phyloP scores from a whole-genome alignment of 2,329 filamentous ascomycete species.

The Diaporthe nobilis region DNA sequence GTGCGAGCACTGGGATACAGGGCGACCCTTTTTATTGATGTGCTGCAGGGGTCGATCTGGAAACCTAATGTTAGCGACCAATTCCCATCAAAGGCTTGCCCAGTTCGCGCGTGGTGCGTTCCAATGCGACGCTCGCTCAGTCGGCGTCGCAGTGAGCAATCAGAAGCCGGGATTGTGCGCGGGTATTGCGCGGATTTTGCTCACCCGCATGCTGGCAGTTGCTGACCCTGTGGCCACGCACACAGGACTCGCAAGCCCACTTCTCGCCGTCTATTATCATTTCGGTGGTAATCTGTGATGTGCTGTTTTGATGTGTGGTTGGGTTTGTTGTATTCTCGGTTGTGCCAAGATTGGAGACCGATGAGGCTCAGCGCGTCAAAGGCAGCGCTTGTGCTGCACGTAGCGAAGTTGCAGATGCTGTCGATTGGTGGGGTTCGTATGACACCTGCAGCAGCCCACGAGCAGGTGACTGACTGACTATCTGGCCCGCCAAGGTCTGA shows the following conservation, averaged over 20 bases:
- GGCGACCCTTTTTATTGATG: constrained; percentile 97
- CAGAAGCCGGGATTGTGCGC: constrained; percentile 13
- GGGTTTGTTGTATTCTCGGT: not conserved
- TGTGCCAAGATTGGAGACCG: constrained; percentile 6
- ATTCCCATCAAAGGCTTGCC: not conserved
- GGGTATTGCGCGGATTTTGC: constrained; percentile 57
- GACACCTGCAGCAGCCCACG: constrained; percentile 38
- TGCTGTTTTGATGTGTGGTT: not conserved
- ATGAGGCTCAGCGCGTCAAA: not conserved
- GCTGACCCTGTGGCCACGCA: constrained; percentile 98
- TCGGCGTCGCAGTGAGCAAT: constrained; percentile 13
- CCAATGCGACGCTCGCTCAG: constrained; percentile 31
- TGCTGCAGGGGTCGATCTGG: constrained; percentile 91
- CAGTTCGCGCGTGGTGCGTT: constrained; percentile 22
- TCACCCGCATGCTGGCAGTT: constrained; percentile 96
- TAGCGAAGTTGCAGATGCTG: constrained; percentile 35
- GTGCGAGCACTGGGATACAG: constrained; percentile 97
- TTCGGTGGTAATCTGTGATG: constrained; percentile 44
- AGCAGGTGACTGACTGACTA: constrained; percentile 18
- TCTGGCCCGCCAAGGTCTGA: constrained; percentile 22
- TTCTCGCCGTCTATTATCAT: constrained; percentile 97
- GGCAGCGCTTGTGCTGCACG: constrained; percentile 9
- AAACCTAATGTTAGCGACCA: constrained; percentile 33
- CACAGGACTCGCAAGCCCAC: constrained; percentile 97
- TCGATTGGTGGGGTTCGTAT: constrained; percentile 35